Conservation (phyloP, 2,329 filamentous ascomycete species). For the Zelopaecilomyces penicillatus region DNA sequence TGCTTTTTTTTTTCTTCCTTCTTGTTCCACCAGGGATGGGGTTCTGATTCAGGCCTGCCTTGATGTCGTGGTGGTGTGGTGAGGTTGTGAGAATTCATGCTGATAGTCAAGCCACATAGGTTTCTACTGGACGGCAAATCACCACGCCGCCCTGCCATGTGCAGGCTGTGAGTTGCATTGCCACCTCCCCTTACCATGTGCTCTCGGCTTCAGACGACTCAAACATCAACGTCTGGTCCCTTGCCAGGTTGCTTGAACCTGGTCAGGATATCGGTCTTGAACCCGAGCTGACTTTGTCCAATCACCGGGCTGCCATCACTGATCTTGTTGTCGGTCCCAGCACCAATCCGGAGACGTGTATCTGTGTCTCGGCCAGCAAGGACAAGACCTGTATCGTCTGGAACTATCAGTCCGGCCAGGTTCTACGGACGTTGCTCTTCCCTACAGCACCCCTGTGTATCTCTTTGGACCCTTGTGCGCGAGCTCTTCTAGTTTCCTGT, state of each 20-base stretch:
- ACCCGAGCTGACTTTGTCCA: slow-evolving; percentile 68
- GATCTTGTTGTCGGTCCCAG: slow-evolving; percentile 56
- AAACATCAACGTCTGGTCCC: slow-evolving; percentile 85
- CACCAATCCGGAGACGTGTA: slow-evolving; percentile 59
- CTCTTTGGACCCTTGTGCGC: slow-evolving; percentile 71
- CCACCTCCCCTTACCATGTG: slow-evolving; percentile 61
- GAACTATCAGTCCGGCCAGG: slow-evolving; percentile 75
- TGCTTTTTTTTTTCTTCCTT: slow-evolving; percentile 12
- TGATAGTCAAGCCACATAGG: slow-evolving; percentile 34
- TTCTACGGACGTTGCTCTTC: slow-evolving; percentile 75
- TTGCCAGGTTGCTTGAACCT: slow-evolving; percentile 62
- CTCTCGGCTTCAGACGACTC: slow-evolving; percentile 78
- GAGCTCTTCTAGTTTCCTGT: slow-evolving; percentile 73
- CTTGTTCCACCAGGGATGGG: neutral
- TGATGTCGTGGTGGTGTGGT: neutral
- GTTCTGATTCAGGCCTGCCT: no score
- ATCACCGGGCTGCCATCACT: slow-evolving; percentile 68
- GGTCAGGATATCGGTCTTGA: slow-evolving; percentile 49
- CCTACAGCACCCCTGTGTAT: slow-evolving; percentile 64
- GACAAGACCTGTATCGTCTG: slow-evolving; percentile 89
- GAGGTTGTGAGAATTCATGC: slow-evolving; percentile 6
- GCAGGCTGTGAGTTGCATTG: slow-evolving; percentile 69
- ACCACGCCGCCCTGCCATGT: slow-evolving; percentile 72
- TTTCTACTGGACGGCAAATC: slow-evolving; percentile 66
- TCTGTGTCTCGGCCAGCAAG: slow-evolving; percentile 74